Evolutionary conservation across 129 eudicot species (phyloP), one percentile per base, ranked within the genome.

Genomic region (Chrysanthemum seticuspe): DNA sequence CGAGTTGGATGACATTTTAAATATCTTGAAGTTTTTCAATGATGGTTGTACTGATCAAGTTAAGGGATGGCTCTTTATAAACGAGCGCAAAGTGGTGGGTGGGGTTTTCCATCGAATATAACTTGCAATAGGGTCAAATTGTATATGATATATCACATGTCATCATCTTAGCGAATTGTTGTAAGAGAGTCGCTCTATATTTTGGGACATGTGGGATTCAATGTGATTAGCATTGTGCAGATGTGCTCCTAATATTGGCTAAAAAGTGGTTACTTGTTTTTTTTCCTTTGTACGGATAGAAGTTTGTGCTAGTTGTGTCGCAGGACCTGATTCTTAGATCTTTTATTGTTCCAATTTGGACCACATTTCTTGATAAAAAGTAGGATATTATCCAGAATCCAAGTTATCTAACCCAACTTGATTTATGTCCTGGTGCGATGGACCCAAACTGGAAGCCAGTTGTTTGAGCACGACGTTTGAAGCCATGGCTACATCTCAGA

Each of bases 1-100:
- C 5, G 87, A 74, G 50, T 82, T 84, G 66, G 89, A 82, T 65
- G 91, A 80, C 97, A 87, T 91, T 49, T 67, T 64, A 16, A 49
- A 45, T 75, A 45, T 67, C 57, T 10, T 25, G 25, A 47, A 12
- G 18, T 23, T 51, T 40, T 80, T 4, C 23, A 58, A 25, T 21
- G 48, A 2, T 60, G 3, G 19, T 25, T 29, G 49, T 0, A 65
- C 16, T 18, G 68, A 79, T 47, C 79, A 78, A 83, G 50, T 56
- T 73, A 78, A 59, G 44, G 63, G 25, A 36, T 69, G 82, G 80
- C 58, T 79, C 81, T 83, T 82, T 87, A 84, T 87, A 85, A 71
- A 80, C 74, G 14, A 71, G 69, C 65, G 66, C 61, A 82, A 80
- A 77, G 80, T 62, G 19, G 81, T 47, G 63, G 61, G 74, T 81